phyloP scores from a whole-genome alignment of 2,329 filamentous ascomycete species.

The Alternaria triticimaculans region DNA sequence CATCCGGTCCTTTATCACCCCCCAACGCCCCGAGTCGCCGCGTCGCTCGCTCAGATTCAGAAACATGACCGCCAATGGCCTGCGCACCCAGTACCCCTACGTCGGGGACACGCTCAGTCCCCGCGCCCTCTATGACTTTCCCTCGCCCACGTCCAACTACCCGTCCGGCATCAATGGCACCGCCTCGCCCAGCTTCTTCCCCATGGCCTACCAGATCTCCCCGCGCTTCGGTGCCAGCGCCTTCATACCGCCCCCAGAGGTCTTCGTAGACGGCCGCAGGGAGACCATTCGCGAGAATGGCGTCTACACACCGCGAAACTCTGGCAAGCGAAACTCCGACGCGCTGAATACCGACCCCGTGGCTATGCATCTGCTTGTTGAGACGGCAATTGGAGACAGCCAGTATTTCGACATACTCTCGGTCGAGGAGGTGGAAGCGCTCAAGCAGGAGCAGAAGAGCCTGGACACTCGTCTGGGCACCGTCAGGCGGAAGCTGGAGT shows the following conservation, averaged over 20 bases:
- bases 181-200: slow-evolving; percentile 44
- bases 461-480: slow-evolving; percentile 80
- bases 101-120: slow-evolving; percentile 40
- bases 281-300: slow-evolving; percentile 36
- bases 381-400: slow-evolving; percentile 91
- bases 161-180: slow-evolving; percentile 39
- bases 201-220: slow-evolving; percentile 47
- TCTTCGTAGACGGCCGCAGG: slow-evolving; percentile 43
- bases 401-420: slow-evolving; percentile 83
- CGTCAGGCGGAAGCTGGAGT: slow-evolving; percentile 79
- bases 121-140: slow-evolving; percentile 44
- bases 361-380: slow-evolving; percentile 88
- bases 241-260: slow-evolving; percentile 48
- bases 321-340: slow-evolving; percentile 39
- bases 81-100: slow-evolving; percentile 46
- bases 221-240: slow-evolving; percentile 46
- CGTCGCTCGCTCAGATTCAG: slow-evolving; percentile 12
- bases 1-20: slow-evolving; percentile 26
- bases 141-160: slow-evolving; percentile 49
- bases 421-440: slow-evolving; percentile 85
- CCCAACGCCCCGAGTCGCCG: slow-evolving; percentile 23
- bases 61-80: slow-evolving; percentile 42
- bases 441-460: slow-evolving; percentile 84
- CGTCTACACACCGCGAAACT: slow-evolving; percentile 37
- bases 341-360: slow-evolving; percentile 63